Percentiles rank a stretch among this genome's conserved stretches.
These are phyloP conservation scores for Fraxinus greggii DNA, from an alignment of 305 asterid genomes.

Conservation along the genomic window DNA sequence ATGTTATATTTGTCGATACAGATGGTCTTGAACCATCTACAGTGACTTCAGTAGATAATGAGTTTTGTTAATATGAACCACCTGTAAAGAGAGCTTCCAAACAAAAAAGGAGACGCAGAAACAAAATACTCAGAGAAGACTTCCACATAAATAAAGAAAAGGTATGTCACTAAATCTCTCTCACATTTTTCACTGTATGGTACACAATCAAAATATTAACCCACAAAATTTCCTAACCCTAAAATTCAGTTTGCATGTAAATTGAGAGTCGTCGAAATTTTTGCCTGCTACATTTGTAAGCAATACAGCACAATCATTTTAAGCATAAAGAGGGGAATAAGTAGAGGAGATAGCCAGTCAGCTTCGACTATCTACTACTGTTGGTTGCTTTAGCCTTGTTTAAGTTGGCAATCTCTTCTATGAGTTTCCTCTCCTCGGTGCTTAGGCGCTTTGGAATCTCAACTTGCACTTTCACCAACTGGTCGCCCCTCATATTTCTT, in stretches of 20 bases:
- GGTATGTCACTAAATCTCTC: conserved; percentile 21
- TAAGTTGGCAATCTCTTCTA: conserved; percentile 78
- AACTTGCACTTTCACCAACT: conserved; percentile 85
- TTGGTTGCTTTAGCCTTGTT: conserved; percentile 67
- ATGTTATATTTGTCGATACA: neutral
- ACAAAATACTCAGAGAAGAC: neutral
- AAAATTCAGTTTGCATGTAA: neutral
- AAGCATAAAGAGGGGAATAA: neutral
- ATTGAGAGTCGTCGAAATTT: neutral
- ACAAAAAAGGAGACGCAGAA: neutral
- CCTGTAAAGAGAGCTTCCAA: neutral
- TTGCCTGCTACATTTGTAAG: neutral
- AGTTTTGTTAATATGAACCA: neutral
- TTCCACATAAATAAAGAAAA: neutral
- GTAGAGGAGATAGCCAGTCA: neutral
- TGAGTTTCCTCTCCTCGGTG: conserved; percentile 82
- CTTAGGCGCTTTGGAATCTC: conserved; percentile 91
- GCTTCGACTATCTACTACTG: conserved; percentile 45
- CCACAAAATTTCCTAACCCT: conserved; percentile 25
- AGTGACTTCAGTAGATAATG: neutral
- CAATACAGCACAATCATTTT: neutral
- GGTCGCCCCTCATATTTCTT: conserved; percentile 85
- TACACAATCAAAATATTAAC: conserved; percentile 25
- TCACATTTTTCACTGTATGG: conserved; percentile 9
- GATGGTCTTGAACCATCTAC: neutral